A percentile compares a stretch with the other conserved stretches of the same genome.
Evolutionary conservation across 176 grass and related monocot species (phyloP).

Genomic region (Triticum timopheevii): DNA sequence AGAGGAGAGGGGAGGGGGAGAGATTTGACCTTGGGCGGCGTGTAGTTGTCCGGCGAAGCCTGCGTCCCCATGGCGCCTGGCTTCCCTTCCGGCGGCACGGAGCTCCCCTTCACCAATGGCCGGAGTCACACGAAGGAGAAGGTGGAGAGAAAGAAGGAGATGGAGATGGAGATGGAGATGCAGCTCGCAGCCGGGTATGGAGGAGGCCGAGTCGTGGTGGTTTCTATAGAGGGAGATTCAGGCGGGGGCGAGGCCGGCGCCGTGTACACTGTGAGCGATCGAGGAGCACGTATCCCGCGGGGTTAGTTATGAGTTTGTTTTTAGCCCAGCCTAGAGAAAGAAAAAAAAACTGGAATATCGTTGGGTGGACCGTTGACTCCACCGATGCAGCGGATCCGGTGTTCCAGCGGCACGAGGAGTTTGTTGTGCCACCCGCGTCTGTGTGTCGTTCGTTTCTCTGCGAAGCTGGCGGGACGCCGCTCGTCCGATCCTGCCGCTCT

Average conservation of each 20-base stretch:
- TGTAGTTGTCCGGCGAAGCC: not conserved
- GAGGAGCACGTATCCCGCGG: not conserved
- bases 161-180: not conserved
- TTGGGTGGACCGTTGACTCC: not conserved
- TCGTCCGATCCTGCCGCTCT: not conserved
- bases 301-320: not conserved
- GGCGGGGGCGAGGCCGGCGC: not conserved
- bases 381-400: not conserved
- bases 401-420: not conserved
- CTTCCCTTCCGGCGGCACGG: not conserved
- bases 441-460: no score
- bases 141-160: not conserved
- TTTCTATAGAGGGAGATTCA: constrained; percentile 18
- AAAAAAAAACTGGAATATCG: not conserved
- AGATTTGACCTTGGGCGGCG: not conserved
- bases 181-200: not conserved
- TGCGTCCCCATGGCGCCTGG: not conserved
- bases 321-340: no score
- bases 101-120: not conserved
- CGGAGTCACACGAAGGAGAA: not conserved
- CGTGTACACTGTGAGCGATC: not conserved
- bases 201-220: not conserved
- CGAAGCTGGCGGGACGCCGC: no score
- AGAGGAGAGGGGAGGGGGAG: not conserved
- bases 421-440: no score